phyloP scores from a whole-genome alignment of 345 rosid genomes.

The Eucalyptus victrix region DNA sequence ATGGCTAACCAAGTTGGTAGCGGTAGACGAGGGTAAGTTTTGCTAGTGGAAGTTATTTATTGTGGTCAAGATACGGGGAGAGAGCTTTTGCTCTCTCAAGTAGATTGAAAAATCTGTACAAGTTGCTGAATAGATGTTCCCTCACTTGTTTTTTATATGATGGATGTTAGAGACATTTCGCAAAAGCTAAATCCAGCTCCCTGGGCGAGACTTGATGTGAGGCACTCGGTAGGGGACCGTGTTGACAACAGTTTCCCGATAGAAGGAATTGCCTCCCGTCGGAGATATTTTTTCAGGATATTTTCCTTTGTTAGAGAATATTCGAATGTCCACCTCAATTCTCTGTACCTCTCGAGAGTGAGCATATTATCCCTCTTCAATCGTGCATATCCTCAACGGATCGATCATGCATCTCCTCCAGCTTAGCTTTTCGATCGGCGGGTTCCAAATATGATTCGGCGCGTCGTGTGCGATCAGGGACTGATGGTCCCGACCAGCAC shows the following conservation, averaged over 20 bases:
- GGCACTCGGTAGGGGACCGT: conserved; percentile 10
- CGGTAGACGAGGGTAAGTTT: too few species aligned
- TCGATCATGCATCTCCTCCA: not conserved
- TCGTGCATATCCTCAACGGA: not conserved
- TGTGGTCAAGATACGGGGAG: not conserved
- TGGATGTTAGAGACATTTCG: not conserved
- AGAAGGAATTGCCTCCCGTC: not conserved
- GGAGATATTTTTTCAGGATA: not conserved
- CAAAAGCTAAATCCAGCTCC: not conserved
- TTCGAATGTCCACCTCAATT: too few species aligned
- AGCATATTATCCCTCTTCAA: not conserved
- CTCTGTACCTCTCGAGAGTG: not conserved
- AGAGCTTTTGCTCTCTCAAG: not conserved
- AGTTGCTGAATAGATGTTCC: not conserved
- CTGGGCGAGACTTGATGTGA: not conserved
- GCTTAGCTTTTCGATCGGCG: not conserved
- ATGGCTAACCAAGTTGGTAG: too few species aligned
- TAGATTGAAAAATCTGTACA: not conserved
- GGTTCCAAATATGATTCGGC: not conserved
- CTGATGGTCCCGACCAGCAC: not conserved
- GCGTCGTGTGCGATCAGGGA: not conserved
- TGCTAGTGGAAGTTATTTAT: not conserved
- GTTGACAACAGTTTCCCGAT: not conserved
- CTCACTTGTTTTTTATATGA: not conserved
- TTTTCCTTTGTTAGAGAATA: accelerated